Percentiles rank a stretch among this genome's conserved stretches.
Evolutionary conservation across 208 protist species (phyloP).

Genomic region (Wallacemonas collosoma): DNA sequence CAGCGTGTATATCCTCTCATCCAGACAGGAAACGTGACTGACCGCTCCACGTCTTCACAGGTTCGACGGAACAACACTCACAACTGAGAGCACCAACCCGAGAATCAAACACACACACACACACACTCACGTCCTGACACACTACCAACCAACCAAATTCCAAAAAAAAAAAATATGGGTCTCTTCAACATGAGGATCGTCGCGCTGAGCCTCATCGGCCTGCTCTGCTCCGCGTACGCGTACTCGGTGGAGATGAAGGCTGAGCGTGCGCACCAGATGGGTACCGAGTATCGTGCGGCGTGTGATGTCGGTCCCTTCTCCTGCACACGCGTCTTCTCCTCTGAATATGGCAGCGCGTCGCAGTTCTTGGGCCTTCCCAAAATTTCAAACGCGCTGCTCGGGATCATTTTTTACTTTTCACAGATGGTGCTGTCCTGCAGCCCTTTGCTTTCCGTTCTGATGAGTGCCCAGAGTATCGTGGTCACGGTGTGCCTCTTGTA

Average conservation of each 20-base stretch:
- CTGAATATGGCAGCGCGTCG: conserved; percentile 55
- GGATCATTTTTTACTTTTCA: conserved; percentile 59
- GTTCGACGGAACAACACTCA: too few species aligned
- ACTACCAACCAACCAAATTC: neutral
- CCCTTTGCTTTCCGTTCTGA: conserved; percentile 41
- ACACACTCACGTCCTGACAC: neutral
- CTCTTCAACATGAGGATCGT: conserved; percentile 32
- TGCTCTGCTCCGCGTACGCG: conserved; percentile 67
- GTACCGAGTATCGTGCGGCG: conserved; percentile 46
- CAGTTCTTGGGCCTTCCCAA: conserved; percentile 67
- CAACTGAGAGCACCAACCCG: too few species aligned
- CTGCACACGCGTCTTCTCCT: conserved; percentile 74
- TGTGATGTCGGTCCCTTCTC: conserved; percentile 79
- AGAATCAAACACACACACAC: neutral
- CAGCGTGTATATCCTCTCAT: neutral
- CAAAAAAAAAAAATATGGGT: neutral
- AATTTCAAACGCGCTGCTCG: conserved; percentile 60
- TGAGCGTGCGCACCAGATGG: conserved; percentile 39
- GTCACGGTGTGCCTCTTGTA: conserved; percentile 46
- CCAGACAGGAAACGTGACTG: neutral
- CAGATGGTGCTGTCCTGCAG: conserved; percentile 45
- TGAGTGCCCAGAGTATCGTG: conserved; percentile 40
- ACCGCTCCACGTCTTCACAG: too few species aligned
- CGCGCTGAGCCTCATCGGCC: conserved; percentile 37
- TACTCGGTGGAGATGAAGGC: conserved; percentile 65